Evolutionary conservation across 345 rosid species (phyloP), one percentile per base, ranked within the genome.

Genomic region (Dimocarpus longan): DNA sequence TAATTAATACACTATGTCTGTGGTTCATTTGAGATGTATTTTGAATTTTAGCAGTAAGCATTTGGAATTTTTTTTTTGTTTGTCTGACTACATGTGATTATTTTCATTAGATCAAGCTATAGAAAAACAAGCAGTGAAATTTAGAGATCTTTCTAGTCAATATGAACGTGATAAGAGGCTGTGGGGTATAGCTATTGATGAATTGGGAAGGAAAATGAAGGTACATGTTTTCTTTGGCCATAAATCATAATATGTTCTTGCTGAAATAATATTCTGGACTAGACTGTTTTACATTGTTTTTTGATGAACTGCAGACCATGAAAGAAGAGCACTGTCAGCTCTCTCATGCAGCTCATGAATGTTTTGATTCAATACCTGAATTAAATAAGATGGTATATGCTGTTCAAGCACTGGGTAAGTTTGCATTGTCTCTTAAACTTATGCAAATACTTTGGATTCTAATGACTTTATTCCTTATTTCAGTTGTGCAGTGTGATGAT

Each of bases 361-460:
- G 86, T 77, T 70, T 68, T 59, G 80, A 79, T 81, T 82, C 89
- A 62, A 76, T 86, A 79, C 89, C 91, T 57, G 83, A 81, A 79
- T 70, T 88, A 60, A 82, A 79, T 76, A 82, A 81, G 69, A 88
- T 84, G 91, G 80, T 84, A 42, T 32, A 21, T 75, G 87, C 80
- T 60, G 82, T 88, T 75, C 84, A 88, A 68, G 85, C 82, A 77
- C 59, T 88, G 81, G 89, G 91, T 88, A 73, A 73, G 82, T 77
- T 68, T 71, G 26, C 56, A 48, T 71, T n/a, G 37, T 12, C n/a
- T 18, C 22, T 60, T 16, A 21, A 43, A 21, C 13, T 44, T 22
- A 2, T 37, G 24, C 56, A 10, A 59, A 68, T 60, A 54, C 5
- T 59, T 70, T 57, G 21, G 18, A 65, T 39, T 43, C 22, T 71